phyloP scores from a whole-genome alignment of 495 filamentous ascomycete genomes.

The Xylaria telfairii region DNA sequence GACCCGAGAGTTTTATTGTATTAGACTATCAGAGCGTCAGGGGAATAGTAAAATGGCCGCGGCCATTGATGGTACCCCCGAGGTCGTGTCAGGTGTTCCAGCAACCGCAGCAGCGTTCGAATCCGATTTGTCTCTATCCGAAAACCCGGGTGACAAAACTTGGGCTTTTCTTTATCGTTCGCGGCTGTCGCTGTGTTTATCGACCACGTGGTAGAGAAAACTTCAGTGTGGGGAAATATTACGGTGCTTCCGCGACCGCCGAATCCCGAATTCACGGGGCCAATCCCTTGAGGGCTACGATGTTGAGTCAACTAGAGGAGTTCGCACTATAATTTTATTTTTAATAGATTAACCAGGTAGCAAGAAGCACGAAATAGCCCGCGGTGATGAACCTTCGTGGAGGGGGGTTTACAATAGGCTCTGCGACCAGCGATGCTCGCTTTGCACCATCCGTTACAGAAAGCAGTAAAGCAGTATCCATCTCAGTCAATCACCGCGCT shows the following conservation, averaged over 20 bases:
- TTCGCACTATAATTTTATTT: slow-evolving; percentile 82
- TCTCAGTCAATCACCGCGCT: slow-evolving; percentile 78
- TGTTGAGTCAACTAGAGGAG: slow-evolving; percentile 57
- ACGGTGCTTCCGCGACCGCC: slow-evolving; percentile 71
- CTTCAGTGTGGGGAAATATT: slow-evolving; percentile 82
- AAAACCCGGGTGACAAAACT: slow-evolving; percentile 46
- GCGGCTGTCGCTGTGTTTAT: slow-evolving; percentile 71
- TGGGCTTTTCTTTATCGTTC: slow-evolving; percentile 50
- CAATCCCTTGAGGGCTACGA: slow-evolving; percentile 67
- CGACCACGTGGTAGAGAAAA: slow-evolving; percentile 77
- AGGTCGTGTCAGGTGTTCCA: slow-evolving; percentile 30
- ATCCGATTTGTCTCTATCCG: slow-evolving; percentile 25
- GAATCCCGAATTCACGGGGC: slow-evolving; percentile 67
- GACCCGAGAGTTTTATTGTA: background rate
- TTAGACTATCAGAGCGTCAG: background rate
- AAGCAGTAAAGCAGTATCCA: slow-evolving; percentile 64
- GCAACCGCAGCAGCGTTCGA: slow-evolving; percentile 15
- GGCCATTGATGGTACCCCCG: slow-evolving; percentile 45
- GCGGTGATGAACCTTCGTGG: slow-evolving; percentile 79
- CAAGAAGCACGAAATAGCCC: slow-evolving; percentile 58
- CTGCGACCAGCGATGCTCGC: slow-evolving; percentile 71
- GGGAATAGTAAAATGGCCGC: background rate
- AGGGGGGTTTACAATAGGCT: slow-evolving; percentile 78
- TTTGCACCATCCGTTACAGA: slow-evolving; percentile 63
- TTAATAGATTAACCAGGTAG: slow-evolving; percentile 66